phyloP scores from a whole-genome alignment of 495 filamentous ascomycete genomes.

The Aspergillus asperescens region DNA sequence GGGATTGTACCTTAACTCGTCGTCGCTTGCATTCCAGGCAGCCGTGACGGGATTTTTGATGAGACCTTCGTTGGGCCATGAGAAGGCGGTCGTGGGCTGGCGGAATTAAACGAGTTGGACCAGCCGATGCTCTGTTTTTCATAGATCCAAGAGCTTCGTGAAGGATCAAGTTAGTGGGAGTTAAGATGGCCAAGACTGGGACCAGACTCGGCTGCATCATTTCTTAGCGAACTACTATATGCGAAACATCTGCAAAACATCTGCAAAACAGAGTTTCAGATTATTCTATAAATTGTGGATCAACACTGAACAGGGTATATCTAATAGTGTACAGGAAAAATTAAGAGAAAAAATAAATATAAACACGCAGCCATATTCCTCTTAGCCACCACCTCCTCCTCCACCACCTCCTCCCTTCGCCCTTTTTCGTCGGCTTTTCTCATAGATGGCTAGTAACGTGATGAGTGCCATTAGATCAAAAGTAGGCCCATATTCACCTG shows the following conservation, averaged over 20 bases:
- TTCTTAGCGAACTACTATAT: constrained; percentile 12
- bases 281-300: neutral
- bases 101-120: neutral
- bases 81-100: neutral
- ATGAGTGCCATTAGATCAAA: constrained; percentile 24
- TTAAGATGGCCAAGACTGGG: constrained; percentile 14
- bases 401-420: constrained; percentile 7
- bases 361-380: too few relatives aligned
- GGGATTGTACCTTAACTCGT: constrained; percentile 35
- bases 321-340: too few relatives aligned
- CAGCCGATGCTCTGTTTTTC: neutral
- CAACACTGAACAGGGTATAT: too few relatives aligned
- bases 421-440: constrained; percentile 18
- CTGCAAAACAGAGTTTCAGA: neutral
- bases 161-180: constrained; percentile 13
- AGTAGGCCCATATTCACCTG: constrained; percentile 15
- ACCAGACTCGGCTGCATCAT: constrained; percentile 13
- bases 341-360: too few relatives aligned
- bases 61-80: constrained; percentile 25
- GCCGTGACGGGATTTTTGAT: constrained; percentile 29
- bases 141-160: constrained; percentile 7
- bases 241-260: neutral
- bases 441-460: constrained; percentile 21
- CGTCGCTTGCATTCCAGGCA: constrained; percentile 27
- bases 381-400: constrained; percentile 10